A percentile compares a stretch with the other conserved stretches of the same genome.
Conservation (phyloP, 306 rosid genomes). For the Cicer bijugum region DNA sequence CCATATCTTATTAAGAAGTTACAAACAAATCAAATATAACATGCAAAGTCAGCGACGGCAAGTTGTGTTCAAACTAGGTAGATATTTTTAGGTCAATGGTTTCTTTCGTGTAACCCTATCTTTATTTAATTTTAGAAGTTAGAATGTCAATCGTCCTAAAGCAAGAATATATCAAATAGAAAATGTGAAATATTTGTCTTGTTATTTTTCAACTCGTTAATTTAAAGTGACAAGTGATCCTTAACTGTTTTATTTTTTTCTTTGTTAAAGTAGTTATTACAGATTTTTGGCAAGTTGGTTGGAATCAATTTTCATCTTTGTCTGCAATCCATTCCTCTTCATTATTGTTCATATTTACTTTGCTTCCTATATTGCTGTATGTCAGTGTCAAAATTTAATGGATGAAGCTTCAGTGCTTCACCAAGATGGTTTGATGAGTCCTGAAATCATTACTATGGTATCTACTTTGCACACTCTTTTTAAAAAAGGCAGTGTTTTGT, state of each 20-base stretch:
- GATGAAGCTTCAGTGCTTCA: slow-evolving; percentile 18
- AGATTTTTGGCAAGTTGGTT: slow-evolving; percentile 19
- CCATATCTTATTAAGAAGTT: background rate
- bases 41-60: background rate
- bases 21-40: background rate
- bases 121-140: slow-evolving; percentile 15
- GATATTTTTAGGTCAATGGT: background rate
- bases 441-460: slow-evolving; percentile 10
- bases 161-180: background rate
- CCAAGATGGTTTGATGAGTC: slow-evolving; percentile 7
- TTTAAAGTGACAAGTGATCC: slow-evolving; percentile 11
- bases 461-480: slow-evolving; percentile 38
- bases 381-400: slow-evolving; percentile 39
- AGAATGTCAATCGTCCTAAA: slow-evolving; percentile 11
- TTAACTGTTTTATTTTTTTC: slow-evolving; percentile 27
- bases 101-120: background rate
- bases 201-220: slow-evolving; percentile 26
- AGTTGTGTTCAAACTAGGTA: slow-evolving; percentile 5
- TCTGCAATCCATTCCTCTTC: slow-evolving; percentile 5
- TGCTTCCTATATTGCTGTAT: slow-evolving; percentile 20
- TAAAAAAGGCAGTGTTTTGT: slow-evolving; percentile 13
- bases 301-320: slow-evolving; percentile 8
- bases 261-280: background rate
- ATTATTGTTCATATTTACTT: slow-evolving; percentile 36
- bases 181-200: background rate